These are phyloP conservation scores for Vaccinium vitisidaea DNA, from an alignment of 148 eudicot species.

Conservation along the genomic window DNA sequence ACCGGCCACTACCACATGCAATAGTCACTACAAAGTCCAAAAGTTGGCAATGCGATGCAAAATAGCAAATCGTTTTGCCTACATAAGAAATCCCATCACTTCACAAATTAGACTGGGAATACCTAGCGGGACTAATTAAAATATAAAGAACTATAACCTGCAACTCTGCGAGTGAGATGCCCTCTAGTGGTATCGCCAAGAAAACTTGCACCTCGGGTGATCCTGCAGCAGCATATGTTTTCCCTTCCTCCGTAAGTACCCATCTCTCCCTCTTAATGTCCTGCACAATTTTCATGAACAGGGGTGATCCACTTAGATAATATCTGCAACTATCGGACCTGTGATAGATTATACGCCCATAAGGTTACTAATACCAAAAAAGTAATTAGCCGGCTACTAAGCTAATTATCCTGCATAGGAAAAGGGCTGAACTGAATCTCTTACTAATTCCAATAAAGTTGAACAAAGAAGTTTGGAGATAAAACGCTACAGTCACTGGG, in stretches of 20 bases:
- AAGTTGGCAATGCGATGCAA: background rate
- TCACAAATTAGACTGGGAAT: background rate
- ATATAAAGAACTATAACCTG: conserved; percentile 43
- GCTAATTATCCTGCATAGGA: background rate
- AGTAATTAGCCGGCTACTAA: background rate
- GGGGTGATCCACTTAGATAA: background rate
- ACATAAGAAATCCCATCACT: conserved; percentile 4
- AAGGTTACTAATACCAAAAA: background rate
- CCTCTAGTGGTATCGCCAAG: conserved; percentile 73
- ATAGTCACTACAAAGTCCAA: background rate
- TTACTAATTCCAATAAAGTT: background rate
- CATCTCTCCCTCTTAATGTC: conserved; percentile 82
- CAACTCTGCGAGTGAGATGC: conserved; percentile 62
- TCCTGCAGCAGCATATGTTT: conserved; percentile 62
- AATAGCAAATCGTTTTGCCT: background rate
- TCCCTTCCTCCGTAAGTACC: conserved; percentile 81
- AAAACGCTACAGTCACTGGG: background rate
- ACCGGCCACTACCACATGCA: background rate
- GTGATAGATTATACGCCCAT: background rate
- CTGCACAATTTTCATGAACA: conserved; percentile 40
- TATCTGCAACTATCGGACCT: background rate
- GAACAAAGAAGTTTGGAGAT: background rate
- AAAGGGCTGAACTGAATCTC: background rate
- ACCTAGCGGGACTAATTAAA: background rate
- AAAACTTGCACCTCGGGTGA: conserved; percentile 84